Base-by-base conservation (phyloP, 257 asterid genomes). In the Cruciata laevipes region DNA sequence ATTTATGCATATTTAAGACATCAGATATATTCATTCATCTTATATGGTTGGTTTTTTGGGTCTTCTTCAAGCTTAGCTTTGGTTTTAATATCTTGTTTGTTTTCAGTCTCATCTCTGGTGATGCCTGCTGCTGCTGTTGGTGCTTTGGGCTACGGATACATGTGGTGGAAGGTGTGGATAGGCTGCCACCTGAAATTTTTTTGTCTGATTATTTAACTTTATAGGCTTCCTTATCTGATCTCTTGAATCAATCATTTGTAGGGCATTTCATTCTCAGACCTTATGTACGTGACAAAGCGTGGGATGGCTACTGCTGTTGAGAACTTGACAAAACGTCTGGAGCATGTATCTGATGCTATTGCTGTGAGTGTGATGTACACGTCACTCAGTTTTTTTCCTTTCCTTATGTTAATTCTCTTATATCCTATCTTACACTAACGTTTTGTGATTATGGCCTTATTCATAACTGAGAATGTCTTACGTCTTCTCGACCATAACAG, bases 111-210 rank as follows among this genome's bases (percentile, higher is more conserved):
- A 66, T 60, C 87, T 73, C 77, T 92, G 60, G 63, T 83, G 32
- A 69, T 81, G 67, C 95, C 98, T 67, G 91, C 85, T 63, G 88
- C 96, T 76, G 78, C 96, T 76, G 35, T 83, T 65, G 97, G 97
- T 74, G 89, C 96, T 42, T 27, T 89, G 83, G 93, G 98, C 65
- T 92, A 92, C 79, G 98, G 96, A 52, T 93, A 93, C 77, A 93
- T 93, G 97, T 82, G 97, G 96, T 87, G 97, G 97, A 92, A 92
- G 98, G 97, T 92, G 53, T 63, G 30, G 65, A 67, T 31, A 30
- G 33, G 52, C 67, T 71, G 20, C 57, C 35, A 55, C 68, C n/a
- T 73, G 61, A 42, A 53, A 33, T 53, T 60, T 67, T 14, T 61
- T 18, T 12, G n/a, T 40, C 6, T 32, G 8, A 3, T n/a, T 49